Base-by-base conservation (phyloP, 2,329 filamentous ascomycete genomes). In the Ilyonectria sp. region DNA sequence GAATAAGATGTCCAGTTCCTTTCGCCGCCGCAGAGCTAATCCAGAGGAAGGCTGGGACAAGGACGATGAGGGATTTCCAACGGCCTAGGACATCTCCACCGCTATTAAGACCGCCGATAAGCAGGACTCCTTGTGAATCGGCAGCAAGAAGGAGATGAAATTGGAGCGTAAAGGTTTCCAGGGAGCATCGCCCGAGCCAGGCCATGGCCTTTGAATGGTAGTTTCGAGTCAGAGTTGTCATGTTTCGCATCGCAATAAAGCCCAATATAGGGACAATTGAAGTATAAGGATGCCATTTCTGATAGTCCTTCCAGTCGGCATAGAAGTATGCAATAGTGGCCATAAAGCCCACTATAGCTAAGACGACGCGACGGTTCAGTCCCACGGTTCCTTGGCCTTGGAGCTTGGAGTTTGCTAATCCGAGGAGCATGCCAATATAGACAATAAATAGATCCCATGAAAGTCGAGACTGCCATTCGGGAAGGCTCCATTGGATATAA, bases 111-210 rank as follows among this genome's bases (percentile, higher is more conserved):
- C 63, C 67, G 8, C 67, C 74, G 11, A 75, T 50, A 1, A 76
- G 47, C 7, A 75, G 62, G 2, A 87, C 72, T 0, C 86, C 87
- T 44, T 83, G 85, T 3, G 86, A 85, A 71, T 91, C 88, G 6
- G 85, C 87, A 1, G 87, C 87, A 9, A 91, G 83, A 82, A 88
- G 89, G 55, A 90, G 83, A 72, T 92, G 90, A 74, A 86, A 86
- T 63, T 91, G 88, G 47, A 92, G 79, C 0, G 89, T 82, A 67
- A 88, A 90, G 1, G 87, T 85, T 75, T 91, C 90, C 2, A 90
- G 82, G 0, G 87, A 88, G 67, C 84, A 86, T 4, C 81, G 80
- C 1, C 90, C 89, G 0, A 92, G 77, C 80, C 83, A 87, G 0
- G 86, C 84, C 57, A 81, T 79, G 13, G 80, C 82, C 17, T 85